Base-by-base conservation (phyloP, 768 basidiomycete genomes). In the Chalciporus pseudorubinellus region DNA sequence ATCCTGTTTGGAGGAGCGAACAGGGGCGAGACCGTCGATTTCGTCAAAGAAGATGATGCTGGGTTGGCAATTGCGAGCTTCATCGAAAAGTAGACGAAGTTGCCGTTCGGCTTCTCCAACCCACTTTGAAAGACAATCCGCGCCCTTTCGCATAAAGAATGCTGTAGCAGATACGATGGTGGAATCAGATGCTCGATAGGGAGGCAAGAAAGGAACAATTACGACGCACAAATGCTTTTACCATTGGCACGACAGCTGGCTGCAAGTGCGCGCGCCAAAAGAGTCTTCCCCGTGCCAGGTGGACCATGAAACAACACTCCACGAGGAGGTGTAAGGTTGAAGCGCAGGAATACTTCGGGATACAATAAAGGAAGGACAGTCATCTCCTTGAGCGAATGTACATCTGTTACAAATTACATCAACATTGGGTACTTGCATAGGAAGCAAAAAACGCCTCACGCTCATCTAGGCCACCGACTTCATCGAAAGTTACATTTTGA, bases 121-220 rank as follows among this genome's bases (percentile, higher is more conserved):
- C 95, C 95, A 99, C 74, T 99, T 99, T 7, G 93, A 95, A 24
- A 98, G 77, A 59, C 90, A 92, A 70, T 99, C 97, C 29, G 97
- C 97, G 18, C 97, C 97, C 72, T 99, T 99, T 44, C 97, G 87
- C 97, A 99, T 98, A 78, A 95, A 99, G 76, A 99, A 99, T 2
- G 97, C 94, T 95, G 45, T 19, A 21, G 29, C 51, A 20, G 10
- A 36, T 4, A 5, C n/a, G 2, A 19, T 11, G 12, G 24, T 19
- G 34, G n/a, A 36, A 36, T 48, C 18, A 52, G 44, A 26, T 48
- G 24, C 18, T 10, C 21, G 21, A 19, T n/a, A 36, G 1, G 29
- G n/a, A 36, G 51, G 42, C 19, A 41, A 29, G 22, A 42, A 20
- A 12, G n/a, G n/a, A 43, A 19, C 11, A 6, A 11, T 24, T 21